These are phyloP conservation scores for Amanita fuliginea DNA, from an alignment of 768 basidiomycete species.

Conservation along the genomic window DNA sequence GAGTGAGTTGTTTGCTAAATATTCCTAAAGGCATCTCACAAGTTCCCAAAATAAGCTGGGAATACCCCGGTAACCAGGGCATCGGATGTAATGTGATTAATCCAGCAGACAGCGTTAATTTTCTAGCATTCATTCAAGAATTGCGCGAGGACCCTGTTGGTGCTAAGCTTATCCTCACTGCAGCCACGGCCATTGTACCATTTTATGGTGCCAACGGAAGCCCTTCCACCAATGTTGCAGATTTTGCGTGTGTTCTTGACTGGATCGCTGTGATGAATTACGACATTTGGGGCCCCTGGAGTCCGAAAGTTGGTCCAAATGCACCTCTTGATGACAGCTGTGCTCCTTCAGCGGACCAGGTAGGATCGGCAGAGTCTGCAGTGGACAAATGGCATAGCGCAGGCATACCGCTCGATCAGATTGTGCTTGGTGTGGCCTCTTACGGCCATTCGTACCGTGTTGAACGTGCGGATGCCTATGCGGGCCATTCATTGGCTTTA, in stretches of 20 bases:
- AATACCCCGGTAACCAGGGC: constrained; percentile 67
- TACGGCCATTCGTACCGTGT: constrained; percentile 78
- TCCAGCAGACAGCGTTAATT: constrained; percentile 61
- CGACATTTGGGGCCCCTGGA: constrained; percentile 58
- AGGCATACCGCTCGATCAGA: constrained; percentile 55
- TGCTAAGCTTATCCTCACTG: constrained; percentile 46
- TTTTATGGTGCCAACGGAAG: constrained; percentile 35
- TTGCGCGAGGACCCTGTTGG: constrained; percentile 49
- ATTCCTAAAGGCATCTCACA: not conserved
- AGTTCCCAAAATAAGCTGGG: constrained; percentile 48
- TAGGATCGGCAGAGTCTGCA: constrained; percentile 68
- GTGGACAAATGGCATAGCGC: constrained; percentile 64
- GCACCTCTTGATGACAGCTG: constrained; percentile 82
- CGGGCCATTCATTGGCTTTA: constrained; percentile 24
- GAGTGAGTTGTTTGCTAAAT: constrained; percentile 23
- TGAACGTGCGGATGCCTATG: constrained; percentile 29
- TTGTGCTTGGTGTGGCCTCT: constrained; percentile 74
- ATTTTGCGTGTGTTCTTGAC: constrained; percentile 57
- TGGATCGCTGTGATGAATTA: constrained; percentile 57
- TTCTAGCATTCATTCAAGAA: constrained; percentile 66
- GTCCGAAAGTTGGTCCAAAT: constrained; percentile 66
- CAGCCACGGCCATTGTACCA: constrained; percentile 28
- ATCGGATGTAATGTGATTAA: constrained; percentile 60
- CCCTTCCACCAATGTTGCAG: constrained; percentile 57
- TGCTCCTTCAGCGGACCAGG: constrained; percentile 41